A percentile compares a stretch with the other conserved stretches of the same genome.
Conservation (phyloP, 2,329 filamentous ascomycete genomes). For the Reticulascus tulasneorum region DNA sequence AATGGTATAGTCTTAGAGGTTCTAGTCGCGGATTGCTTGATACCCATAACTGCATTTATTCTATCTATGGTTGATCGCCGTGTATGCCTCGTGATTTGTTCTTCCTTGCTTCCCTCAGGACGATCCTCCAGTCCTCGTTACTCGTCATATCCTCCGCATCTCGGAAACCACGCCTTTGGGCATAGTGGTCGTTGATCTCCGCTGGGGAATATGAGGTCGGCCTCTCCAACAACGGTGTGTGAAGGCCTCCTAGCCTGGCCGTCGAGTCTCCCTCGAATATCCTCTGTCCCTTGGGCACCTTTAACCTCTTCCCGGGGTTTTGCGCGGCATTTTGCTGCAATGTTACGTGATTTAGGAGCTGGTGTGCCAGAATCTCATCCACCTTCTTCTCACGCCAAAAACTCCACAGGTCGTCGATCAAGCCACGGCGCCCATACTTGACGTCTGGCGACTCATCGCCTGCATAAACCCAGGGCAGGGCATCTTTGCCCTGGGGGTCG, state of each 20-base stretch:
- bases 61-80: neutral
- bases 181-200: slow-evolving; percentile 58
- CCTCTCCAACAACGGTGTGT: slow-evolving; percentile 52
- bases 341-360: slow-evolving; percentile 63
- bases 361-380: slow-evolving; percentile 78
- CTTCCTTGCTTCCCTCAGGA: slow-evolving; percentile 5
- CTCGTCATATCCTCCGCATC: slow-evolving; percentile 44
- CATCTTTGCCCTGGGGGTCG: slow-evolving; percentile 43
- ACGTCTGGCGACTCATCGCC: slow-evolving; percentile 68
- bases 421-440: slow-evolving; percentile 61
- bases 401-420: slow-evolving; percentile 75
- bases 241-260: slow-evolving; percentile 47
- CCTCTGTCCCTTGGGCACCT: slow-evolving; percentile 19
- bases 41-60: neutral
- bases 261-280: slow-evolving; percentile 55
- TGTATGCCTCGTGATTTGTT: neutral
- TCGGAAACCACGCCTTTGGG: slow-evolving; percentile 56
- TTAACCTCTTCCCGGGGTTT: slow-evolving; percentile 18
- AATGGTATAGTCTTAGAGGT: neutral
- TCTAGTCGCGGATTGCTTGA: slow-evolving; percentile 1
- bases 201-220: slow-evolving; percentile 43
- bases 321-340: slow-evolving; percentile 26
- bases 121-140: slow-evolving; percentile 11
- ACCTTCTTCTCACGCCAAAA: slow-evolving; percentile 83
- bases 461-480: slow-evolving; percentile 69